Percentiles rank a stretch among this genome's conserved stretches.
These are phyloP conservation scores for Lenwebbia sp. DNA, from an alignment of 345 rosid genomes.

Conservation along the genomic window DNA sequence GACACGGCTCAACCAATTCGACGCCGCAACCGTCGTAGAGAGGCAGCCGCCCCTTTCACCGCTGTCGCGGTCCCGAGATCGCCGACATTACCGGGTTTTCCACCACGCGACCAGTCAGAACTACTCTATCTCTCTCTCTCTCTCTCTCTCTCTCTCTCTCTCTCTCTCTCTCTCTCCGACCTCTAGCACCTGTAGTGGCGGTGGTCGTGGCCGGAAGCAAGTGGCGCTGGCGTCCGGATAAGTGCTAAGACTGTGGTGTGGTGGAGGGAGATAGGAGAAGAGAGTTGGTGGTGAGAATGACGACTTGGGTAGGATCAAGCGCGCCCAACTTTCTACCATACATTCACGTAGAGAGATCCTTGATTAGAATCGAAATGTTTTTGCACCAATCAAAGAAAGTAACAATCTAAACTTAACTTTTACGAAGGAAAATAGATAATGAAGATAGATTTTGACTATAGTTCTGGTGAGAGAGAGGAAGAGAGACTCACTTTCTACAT, in stretches of 20 bases:
- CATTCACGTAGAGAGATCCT: neutral
- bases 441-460: neutral
- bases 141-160: neutral
- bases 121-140: too few species aligned
- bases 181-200: neutral
- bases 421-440: neutral
- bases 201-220: neutral
- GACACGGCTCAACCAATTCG: neutral
- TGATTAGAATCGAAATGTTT: neutral
- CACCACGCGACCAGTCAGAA: neutral
- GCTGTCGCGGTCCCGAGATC: neutral
- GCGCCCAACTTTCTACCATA: neutral
- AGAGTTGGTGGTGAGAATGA: neutral
- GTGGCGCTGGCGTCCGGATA: neutral
- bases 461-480: neutral
- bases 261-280: neutral
- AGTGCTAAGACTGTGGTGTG: neutral
- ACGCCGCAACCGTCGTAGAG: neutral
- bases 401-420: neutral
- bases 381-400: neutral
- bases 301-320: neutral
- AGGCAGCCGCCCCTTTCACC: neutral
- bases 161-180: neutral
- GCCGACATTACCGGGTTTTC: neutral
- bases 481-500: neutral